Base-by-base conservation (phyloP, 2,329 filamentous ascomycete species). In the Emergomyces orientalis region DNA sequence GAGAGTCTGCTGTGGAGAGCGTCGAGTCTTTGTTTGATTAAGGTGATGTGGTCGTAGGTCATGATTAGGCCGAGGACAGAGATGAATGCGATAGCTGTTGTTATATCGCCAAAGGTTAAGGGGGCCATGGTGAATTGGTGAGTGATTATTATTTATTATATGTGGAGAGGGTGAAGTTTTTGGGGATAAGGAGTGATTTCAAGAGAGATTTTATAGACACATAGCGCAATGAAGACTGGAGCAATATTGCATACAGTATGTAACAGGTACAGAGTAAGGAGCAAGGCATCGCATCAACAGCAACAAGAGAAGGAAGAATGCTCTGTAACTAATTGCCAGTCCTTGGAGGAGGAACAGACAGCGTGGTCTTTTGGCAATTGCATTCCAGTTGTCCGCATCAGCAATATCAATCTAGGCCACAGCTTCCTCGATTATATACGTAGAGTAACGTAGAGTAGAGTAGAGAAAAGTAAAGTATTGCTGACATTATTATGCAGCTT, bases 51-150 rank as follows among this genome's bases (percentile, higher is more conserved):
- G 27, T 56, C 49, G 51, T 61, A 55, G 7, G 41, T 56, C 49
- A 61, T 45, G 25, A 61, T 55, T n/a, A 61, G 39, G 25, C 60
- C 60, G 39, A 61, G 6, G 37, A 61, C 19, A 14, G 51, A 45
- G 27, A 61, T 34, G 25, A 61, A 56, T 27, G 60, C 39, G 1
- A 56, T 27, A 27, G 59, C 49, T 30, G 59, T 51, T 34, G 60
- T 55, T 34, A 61, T 30, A 32, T 61, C 60, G 39, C 47, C n/a
- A 5, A 56, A 45, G 37, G 51, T 45, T n/a, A 45, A 43, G 11
- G 51, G 34, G 7, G 49, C 37, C 60, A 61, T 61, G 22, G 60
- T 56, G 27, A 17, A n/a, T 19, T 61, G 22, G 60, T 56, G 27
- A 17, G 11, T 19, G 34, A 32, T 22, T 22, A 39, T 11, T 3